Conservation (phyloP, 495 filamentous ascomycete genomes). For the Xylaria scruposa region DNA sequence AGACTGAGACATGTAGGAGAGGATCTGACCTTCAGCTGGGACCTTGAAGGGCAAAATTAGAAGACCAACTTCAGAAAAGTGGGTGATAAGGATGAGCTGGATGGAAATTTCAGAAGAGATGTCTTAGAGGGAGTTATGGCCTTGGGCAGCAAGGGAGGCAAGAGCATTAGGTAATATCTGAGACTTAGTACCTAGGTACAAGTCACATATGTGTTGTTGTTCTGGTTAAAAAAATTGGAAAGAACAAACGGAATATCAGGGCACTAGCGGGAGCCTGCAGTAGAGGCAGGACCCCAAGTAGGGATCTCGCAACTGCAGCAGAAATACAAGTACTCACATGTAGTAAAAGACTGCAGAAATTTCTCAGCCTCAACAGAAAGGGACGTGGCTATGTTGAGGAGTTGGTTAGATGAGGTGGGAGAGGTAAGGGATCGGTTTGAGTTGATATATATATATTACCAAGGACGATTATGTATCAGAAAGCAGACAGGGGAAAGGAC, state of each 20-base stretch:
- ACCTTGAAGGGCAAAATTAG: neutral
- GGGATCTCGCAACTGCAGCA: neutral
- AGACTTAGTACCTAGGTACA: conserved; percentile 5
- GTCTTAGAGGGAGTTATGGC: neutral
- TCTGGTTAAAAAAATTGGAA: neutral
- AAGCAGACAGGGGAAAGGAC: neutral
- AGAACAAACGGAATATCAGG: neutral
- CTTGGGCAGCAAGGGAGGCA: too few relatives aligned
- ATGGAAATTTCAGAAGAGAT: neutral
- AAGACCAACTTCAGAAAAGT: neutral
- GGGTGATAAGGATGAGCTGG: neutral
- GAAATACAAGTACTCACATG: conserved; percentile 1
- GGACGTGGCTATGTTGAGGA: neutral
- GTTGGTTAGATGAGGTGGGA: neutral
- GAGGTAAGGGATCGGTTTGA: neutral
- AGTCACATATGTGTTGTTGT: neutral
- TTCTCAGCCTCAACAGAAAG: neutral
- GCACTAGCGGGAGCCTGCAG: neutral
- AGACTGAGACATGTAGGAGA: neutral
- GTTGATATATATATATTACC: neutral
- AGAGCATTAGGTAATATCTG: neutral
- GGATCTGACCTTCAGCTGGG: neutral
- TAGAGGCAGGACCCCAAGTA: neutral
- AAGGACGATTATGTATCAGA: neutral
- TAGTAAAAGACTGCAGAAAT: too few relatives aligned